Percentiles rank a stretch among this genome's conserved stretches.
Conservation (phyloP, 345 rosid genomes). For the Euphorbia peplus region DNA sequence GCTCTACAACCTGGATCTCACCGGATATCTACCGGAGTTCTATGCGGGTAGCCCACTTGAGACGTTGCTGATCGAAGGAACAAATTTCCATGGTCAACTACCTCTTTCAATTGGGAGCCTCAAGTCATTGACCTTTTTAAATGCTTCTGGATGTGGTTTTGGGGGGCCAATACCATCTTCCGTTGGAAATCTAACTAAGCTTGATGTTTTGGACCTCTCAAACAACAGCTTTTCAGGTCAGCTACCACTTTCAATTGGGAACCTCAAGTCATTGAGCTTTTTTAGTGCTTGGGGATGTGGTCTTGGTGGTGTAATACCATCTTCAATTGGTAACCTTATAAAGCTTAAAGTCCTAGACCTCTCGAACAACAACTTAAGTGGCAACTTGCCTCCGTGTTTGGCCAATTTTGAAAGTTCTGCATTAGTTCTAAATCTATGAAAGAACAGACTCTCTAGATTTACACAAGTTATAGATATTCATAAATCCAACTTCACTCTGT, state of each 20-base stretch:
- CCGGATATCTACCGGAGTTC: neutral
- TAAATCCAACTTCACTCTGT: no score
- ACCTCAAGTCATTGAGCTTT: neutral
- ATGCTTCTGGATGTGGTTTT: no score
- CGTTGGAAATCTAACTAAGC: no score
- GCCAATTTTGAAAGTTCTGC: neutral
- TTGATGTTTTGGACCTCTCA: slow-evolving; percentile 1
- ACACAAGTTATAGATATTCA: no score
- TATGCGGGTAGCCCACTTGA: neutral
- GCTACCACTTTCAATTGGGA: neutral
- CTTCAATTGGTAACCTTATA: slow-evolving; percentile 17
- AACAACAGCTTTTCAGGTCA: slow-evolving; percentile 10
- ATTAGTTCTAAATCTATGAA: no score
- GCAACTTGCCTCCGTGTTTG: neutral
- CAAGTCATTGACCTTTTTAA: no score
- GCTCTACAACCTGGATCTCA: neutral
- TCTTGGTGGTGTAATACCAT: slow-evolving; percentile 4
- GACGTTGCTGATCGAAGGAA: no score
- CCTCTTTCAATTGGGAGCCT: no score
- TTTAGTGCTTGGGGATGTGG: neutral
- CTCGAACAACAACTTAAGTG: neutral
- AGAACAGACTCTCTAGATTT: no score
- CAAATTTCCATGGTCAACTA: no score
- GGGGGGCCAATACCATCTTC: no score
- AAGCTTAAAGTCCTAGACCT: neutral